Evolutionary conservation across 352 stramenopile genomes (phyloP).

Genomic region (Phytophthora constricta): DNA sequence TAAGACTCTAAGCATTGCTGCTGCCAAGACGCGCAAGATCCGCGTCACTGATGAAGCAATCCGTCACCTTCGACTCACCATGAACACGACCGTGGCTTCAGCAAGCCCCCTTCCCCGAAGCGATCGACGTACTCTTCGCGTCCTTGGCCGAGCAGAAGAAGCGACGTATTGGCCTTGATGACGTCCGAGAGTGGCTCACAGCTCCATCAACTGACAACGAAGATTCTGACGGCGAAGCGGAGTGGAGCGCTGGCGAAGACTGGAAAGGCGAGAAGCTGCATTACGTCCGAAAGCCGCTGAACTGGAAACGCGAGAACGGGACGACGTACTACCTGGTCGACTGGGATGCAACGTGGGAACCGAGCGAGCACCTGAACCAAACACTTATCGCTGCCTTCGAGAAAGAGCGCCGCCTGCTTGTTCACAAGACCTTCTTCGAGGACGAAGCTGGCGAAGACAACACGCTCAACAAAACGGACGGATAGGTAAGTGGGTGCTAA

Average conservation of each 20-base stretch:
- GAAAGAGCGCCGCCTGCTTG: conserved; percentile 19
- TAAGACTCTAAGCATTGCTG: conserved; percentile 13
- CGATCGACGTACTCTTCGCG: conserved; percentile 2
- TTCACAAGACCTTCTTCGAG: conserved; percentile 26
- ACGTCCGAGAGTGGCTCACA: conserved; percentile 1
- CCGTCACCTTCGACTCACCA: conserved; percentile 21
- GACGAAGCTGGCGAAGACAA: conserved; percentile 29
- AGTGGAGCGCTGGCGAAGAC: not conserved
- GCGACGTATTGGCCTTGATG: not conserved
- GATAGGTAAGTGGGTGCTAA: conserved; percentile 4
- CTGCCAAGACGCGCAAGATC: conserved; percentile 6
- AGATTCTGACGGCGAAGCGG: not conserved
- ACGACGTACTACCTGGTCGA: conserved; percentile 29
- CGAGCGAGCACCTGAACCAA: conserved; percentile 2
- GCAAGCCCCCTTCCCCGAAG: not conserved
- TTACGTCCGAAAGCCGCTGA: not conserved
- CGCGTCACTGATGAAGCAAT: conserved; percentile 13
- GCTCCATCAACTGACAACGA: not conserved
- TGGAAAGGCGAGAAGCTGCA: not conserved
- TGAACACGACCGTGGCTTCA: not conserved
- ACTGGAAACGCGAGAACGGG: not conserved
- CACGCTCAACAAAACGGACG: conserved; percentile 18
- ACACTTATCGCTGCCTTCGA: conserved; percentile 27
- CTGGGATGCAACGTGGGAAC: conserved; percentile 27
- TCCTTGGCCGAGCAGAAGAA: conserved; percentile 13